A percentile compares a stretch with the other conserved stretches of the same genome.
phyloP scores from a whole-genome alignment of 257 asterid genomes.

The Gynochthodes officinalis region DNA sequence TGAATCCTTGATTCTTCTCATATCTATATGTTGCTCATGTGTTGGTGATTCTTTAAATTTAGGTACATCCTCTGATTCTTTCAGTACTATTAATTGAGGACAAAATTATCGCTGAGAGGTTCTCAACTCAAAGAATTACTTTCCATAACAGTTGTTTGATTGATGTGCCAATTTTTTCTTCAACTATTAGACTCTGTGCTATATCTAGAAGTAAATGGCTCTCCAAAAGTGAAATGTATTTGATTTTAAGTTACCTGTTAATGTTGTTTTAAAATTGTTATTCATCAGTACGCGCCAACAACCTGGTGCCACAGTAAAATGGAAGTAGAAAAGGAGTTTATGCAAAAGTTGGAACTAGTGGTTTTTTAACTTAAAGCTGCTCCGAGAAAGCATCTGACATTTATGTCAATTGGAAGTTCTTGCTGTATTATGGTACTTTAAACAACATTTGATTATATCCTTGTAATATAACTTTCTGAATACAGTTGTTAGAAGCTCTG shows the following conservation, averaged over 20 bases:
- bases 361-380: neutral
- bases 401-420: neutral
- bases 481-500: constrained; percentile 95
- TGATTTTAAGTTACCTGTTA: neutral
- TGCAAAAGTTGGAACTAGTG: neutral
- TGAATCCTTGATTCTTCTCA: constrained; percentile 21
- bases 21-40: neutral
- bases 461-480: constrained; percentile 4
- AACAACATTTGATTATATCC: neutral
- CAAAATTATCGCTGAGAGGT: neutral
- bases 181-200: too few relatives aligned
- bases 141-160: neutral
- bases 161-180: too few relatives aligned
- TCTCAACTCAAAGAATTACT: neutral
- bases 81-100: neutral
- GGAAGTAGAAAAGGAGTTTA: neutral
- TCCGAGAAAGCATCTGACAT: neutral
- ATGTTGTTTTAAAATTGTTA: neutral
- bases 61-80: neutral
- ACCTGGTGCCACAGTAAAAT: neutral
- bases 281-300: too few relatives aligned
- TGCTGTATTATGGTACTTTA: neutral
- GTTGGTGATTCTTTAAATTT: neutral
- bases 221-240: too few relatives aligned
- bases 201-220: too few relatives aligned